Evolutionary conservation across 2,329 filamentous ascomycete genomes (phyloP).

Genomic region (Myriosclerotinia scirpicola): DNA sequence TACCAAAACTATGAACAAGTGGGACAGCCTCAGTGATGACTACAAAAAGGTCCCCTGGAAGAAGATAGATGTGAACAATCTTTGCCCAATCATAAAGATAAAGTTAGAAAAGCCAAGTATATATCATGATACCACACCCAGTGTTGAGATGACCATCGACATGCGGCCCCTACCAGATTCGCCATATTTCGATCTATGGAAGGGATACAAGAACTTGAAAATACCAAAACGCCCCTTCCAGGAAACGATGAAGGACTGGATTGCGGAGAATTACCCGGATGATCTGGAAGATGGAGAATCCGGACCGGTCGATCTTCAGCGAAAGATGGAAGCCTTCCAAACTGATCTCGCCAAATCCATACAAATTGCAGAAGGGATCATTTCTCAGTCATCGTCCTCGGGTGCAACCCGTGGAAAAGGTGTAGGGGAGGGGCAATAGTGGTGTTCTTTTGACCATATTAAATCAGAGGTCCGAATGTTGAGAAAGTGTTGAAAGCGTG

Average conservation of each 20-base stretch:
- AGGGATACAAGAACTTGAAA: slow-evolving; percentile 18
- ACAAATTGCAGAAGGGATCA: not conserved
- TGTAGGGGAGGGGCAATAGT: not conserved
- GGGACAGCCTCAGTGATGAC: not conserved
- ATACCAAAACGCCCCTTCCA: slow-evolving; percentile 33
- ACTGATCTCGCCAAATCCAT: no score
- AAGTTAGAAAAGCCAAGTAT: slow-evolving; percentile 22
- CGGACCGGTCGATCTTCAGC: not conserved
- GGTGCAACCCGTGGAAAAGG: not conserved
- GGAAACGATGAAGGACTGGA: slow-evolving; percentile 35
- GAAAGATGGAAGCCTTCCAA: not conserved
- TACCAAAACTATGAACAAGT: not conserved
- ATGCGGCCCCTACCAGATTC: not conserved
- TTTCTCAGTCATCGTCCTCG: not conserved
- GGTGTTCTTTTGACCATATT: not conserved
- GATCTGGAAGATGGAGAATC: not conserved
- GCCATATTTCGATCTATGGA: slow-evolving; percentile 18
- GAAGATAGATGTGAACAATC: not conserved
- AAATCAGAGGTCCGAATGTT: not conserved
- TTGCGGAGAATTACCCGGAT: slow-evolving; percentile 25
- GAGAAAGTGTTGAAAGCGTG: not conserved
- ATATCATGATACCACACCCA: slow-evolving; percentile 14
- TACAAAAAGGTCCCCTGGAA: not conserved
- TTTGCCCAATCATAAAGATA: slow-evolving; percentile 1
- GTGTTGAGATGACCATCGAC: slow-evolving; percentile 17